phyloP scores from a whole-genome alignment of 139 green algal species.

The Pleodorina starrii region DNA sequence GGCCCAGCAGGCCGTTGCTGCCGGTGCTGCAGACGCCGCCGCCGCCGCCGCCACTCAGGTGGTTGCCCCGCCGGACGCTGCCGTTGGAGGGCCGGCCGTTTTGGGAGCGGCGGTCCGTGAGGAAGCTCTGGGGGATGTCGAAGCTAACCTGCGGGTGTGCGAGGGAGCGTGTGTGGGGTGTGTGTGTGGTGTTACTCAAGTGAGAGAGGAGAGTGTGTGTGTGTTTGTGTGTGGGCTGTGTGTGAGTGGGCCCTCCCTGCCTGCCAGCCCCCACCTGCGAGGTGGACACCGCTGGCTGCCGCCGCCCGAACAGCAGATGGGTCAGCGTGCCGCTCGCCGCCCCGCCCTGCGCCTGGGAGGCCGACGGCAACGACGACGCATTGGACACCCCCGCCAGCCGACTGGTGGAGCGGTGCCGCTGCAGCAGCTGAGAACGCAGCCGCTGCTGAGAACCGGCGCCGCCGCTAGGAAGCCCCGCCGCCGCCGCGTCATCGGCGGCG shows the following conservation, averaged over 20 bases:
- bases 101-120: not conserved
- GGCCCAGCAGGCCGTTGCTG: not conserved
- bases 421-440: not conserved
- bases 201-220: no score
- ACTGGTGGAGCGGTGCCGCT: conserved; percentile 37
- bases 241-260: no score
- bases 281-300: not conserved
- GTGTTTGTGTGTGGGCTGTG: no score
- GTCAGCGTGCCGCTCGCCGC: not conserved
- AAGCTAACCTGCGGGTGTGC: conserved; percentile 6
- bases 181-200: no score
- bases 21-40: not conserved
- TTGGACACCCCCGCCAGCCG: conserved; percentile 26
- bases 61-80: not conserved
- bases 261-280: conserved; percentile 18
- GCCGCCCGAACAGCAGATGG: not conserved
- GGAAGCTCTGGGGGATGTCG: not conserved
- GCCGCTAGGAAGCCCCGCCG: not conserved
- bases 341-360: not conserved
- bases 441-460: not conserved
- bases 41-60: not conserved
- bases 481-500: no score
- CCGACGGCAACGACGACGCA: not conserved
- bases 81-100: conserved; percentile 8
- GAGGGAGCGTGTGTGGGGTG: not conserved